These are phyloP conservation scores for Tylopilus rubrobrunneus DNA, from an alignment of 768 basidiomycete species.

Conservation along the genomic window DNA sequence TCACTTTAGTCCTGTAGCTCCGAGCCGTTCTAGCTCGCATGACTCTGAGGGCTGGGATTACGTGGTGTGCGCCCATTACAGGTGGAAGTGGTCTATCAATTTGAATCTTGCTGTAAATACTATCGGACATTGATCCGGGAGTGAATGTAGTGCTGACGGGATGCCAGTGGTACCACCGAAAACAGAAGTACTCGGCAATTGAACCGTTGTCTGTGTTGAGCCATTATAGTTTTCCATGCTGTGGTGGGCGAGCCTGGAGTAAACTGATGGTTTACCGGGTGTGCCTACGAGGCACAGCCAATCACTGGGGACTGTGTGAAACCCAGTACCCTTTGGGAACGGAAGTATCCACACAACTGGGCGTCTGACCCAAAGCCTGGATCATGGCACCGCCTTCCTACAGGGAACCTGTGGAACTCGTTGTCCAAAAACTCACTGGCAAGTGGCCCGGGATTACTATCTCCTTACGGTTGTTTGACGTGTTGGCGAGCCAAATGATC, in stretches of 20 bases:
- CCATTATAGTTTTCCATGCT: conserved; percentile 13
- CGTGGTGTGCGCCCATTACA: conserved; percentile 26
- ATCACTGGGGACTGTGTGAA: conserved; percentile 27
- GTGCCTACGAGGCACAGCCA: conserved; percentile 27
- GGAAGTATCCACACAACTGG: conserved; percentile 12
- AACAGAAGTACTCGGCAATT: conserved; percentile 26
- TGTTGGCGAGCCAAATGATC: conserved; percentile 13
- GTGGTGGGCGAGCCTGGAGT: conserved; percentile 11
- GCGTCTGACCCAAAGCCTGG: conserved; percentile 8
- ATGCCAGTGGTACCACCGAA: conserved; percentile 21
- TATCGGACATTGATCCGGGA: conserved; percentile 32
- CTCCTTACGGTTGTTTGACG: conserved; percentile 8
- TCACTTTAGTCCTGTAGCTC: background rate
- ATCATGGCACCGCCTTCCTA: conserved; percentile 8
- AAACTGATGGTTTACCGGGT: conserved; percentile 11
- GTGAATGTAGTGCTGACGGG: conserved; percentile 19
- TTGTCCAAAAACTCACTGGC: conserved; percentile 6
- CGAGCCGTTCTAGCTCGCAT: background rate
- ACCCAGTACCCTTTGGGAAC: conserved; percentile 21
- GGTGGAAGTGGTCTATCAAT: too few species aligned
- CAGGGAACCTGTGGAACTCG: conserved; percentile 11
- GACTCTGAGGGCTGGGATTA: conserved; percentile 16
- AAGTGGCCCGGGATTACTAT: conserved; percentile 7
- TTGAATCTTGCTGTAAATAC: too few species aligned
- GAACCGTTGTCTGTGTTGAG: background rate